Base-by-base conservation (phyloP, 257 asterid species). In the Capsicum chinense region DNA sequence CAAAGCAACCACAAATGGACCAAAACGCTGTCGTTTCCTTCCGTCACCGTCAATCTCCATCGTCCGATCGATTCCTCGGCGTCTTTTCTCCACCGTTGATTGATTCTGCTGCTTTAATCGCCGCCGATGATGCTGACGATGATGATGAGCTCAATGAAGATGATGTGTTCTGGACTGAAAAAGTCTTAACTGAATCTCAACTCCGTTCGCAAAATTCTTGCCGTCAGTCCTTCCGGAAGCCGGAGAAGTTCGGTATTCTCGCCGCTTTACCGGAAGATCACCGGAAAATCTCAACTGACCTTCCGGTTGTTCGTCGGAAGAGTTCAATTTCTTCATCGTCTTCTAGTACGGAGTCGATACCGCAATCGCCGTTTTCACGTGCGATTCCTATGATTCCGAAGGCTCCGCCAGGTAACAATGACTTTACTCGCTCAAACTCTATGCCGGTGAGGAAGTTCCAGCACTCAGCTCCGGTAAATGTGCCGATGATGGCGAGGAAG, bases 391-490 rank as follows among this genome's bases (percentile, higher is more conserved):
- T 87, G 44, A 89, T 93, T 86, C 94, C 92, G 52, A 92, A 91
- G 89, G 94, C 92, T n/a, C 90, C 88, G 66, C 54, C 68, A n/a
- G 93, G 86, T 83, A 63, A 7, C 37, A 60, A 2, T 57, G 60
- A n/a, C 60, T 83, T 47, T 3, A 85, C 79, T 84, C 87, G 86
- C 90, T 85, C 94, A 42, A 95, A 92, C 79, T 91, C 95, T 70
- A 84, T 87, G 91, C 92, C 95, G 86, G 87, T 79, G 62, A 86
- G 93, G 79, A 87, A 89, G 74, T 92, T 91, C 83, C 94, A 92
- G 83, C 92, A 92, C 57, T 94, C 98, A 83, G 93, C 93, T 71
- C 98, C 95, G 68, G 84, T 94, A 87, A 93, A 90, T 58, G 92
- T 94, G 3, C 98, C 97, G 88, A 89, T 88, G 84, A 84, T 87